Base-by-base conservation (phyloP, 169 alveolate species). In the Plasmodium cynomolgi region DNA sequence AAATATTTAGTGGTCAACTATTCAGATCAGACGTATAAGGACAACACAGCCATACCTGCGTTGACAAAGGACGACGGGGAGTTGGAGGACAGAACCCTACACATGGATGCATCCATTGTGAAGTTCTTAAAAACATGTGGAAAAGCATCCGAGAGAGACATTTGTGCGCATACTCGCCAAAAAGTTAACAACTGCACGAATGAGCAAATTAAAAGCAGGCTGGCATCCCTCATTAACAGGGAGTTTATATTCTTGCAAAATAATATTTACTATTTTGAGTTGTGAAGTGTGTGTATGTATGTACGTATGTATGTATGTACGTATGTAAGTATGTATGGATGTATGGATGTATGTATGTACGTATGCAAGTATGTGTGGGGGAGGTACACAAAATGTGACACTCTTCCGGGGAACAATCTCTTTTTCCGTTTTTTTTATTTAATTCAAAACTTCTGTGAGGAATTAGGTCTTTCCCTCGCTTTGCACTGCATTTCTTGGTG, bases 41-140 rank as follows among this genome's bases (percentile, higher is more conserved):
- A 80, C 15, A 71, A 88, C 74, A 23, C 83, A 31, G 29, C 68
- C 50, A 80, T 81, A 1, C 82, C 82, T 79, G 86, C 94, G 41
- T 80, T 88, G 34, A 79, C 88, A 20, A 77, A 88, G 13, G 88
- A 88, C 17, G 90, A 88, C 54, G 13, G 0, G 31, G 94, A 88
- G 37, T 26, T 62, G 34, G 94, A 88, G 44, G 94, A 88, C 39
- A 88, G 50, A 80, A 88, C 71, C 20, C 37, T 88, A 62, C 94
- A 88, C 56, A 88, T 88, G 5, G 94, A 88, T 88, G 94, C 94
- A 58, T 80, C 91, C 73, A 88, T 88, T 58, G 94, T 88, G 50
- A 88, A 80, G 34, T 74, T 58, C 50, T 68, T 88, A 80, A 88
- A 88, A 79, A 20, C 58, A 23, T 37, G 72, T 56, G 90, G 90